Conservation (phyloP, 495 filamentous ascomycete species). For the Friedmanniomyces endolithicus region DNA sequence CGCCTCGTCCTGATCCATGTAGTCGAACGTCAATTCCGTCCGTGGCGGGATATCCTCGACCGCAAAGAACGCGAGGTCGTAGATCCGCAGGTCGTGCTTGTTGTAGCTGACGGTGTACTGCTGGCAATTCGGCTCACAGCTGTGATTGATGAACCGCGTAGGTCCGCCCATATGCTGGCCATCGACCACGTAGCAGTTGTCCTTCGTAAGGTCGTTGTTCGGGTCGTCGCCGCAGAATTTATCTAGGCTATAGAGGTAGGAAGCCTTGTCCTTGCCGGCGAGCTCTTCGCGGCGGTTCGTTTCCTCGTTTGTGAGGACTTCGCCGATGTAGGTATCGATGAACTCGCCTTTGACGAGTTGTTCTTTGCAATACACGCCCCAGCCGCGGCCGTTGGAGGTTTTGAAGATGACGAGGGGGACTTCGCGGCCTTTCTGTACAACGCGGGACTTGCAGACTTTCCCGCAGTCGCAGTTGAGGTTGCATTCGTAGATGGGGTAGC, state of each 20-base stretch:
- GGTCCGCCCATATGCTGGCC: conserved; percentile 46
- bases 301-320: conserved; percentile 63
- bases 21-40: conserved; percentile 81
- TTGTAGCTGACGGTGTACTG: conserved; percentile 74
- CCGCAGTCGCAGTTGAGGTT: conserved; percentile 58
- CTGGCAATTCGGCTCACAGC: conserved; percentile 60
- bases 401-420: conserved; percentile 73
- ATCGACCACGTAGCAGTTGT: conserved; percentile 43
- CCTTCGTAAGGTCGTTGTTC: conserved; percentile 8
- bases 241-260: conserved; percentile 78
- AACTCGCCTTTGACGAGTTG: conserved; percentile 68
- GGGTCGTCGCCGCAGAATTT: conserved; percentile 47
- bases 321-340: conserved; percentile 78
- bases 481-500: conserved; percentile 73
- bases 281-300: conserved; percentile 51
- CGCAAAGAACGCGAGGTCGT: conserved; percentile 83
- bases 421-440: conserved; percentile 66
- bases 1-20: conserved; percentile 46
- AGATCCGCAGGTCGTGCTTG: conserved; percentile 59
- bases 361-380: conserved; percentile 62
- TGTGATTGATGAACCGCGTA: conserved; percentile 55
- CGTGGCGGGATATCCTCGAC: conserved; percentile 50
- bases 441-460: conserved; percentile 57
- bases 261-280: conserved; percentile 40
- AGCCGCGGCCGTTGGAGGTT: conserved; percentile 56